A percentile compares a stretch with the other conserved stretches of the same genome.
Evolutionary conservation across 371 early-diverging fungal genomes (phyloP).

Genomic region (Basidiobolus meristosporus): DNA sequence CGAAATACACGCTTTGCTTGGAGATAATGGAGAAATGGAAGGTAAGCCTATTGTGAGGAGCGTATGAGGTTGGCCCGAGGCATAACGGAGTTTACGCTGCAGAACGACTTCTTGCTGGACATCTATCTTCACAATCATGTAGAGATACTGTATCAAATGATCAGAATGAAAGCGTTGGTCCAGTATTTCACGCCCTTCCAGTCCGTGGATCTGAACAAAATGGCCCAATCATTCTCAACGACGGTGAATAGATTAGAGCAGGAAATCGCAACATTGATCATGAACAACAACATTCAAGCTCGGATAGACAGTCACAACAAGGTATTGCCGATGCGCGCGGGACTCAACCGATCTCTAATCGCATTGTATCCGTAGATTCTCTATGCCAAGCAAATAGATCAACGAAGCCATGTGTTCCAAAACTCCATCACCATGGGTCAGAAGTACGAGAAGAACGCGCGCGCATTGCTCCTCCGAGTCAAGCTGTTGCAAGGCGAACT

Average conservation of each 20-base stretch:
- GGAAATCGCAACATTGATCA: no score
- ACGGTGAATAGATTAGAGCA: no score
- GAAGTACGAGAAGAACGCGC: conserved; percentile 18
- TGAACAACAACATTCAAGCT: no score
- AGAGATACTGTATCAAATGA: conserved; percentile 33
- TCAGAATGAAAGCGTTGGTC: conserved; percentile 55
- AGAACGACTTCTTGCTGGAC: conserved; percentile 51
- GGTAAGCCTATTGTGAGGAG: conserved; percentile 11
- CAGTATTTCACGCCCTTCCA: conserved; percentile 70
- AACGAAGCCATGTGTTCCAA: conserved; percentile 11
- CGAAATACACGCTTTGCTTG: conserved; percentile 51
- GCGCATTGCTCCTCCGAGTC: conserved; percentile 4
- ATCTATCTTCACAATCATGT: conserved; percentile 49
- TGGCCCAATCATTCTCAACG: conserved; percentile 68
- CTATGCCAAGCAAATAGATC: conserved; percentile 5
- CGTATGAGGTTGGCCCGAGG: not conserved
- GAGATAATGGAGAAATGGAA: conserved; percentile 37
- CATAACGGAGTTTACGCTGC: not conserved
- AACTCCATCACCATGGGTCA: conserved; percentile 26
- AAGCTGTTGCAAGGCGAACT: conserved; percentile 4
- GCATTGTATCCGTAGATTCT: conserved; percentile 1
- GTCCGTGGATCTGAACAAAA: conserved; percentile 53
- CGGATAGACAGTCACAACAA: no score
- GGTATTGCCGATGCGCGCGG: no score
- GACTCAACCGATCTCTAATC: no score